Evolutionary conservation across 192 early-diverging fungal species (phyloP).

Genomic region (Linnemannia zychae): DNA sequence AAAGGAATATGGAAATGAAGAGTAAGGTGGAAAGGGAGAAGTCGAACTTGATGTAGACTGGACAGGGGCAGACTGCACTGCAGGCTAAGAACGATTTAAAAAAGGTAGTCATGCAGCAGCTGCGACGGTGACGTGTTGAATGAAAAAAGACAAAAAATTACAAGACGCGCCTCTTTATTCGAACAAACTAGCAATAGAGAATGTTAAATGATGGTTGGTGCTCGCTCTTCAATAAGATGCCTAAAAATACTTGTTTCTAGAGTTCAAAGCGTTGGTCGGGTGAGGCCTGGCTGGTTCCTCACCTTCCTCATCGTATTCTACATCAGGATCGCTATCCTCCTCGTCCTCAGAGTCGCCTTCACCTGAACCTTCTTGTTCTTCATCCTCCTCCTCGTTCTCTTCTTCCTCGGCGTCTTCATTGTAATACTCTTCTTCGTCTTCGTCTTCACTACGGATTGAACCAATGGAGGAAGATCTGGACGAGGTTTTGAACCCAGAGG

Average conservation of each 20-base stretch:
- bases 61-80: not conserved
- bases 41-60: not conserved
- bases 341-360: conserved; percentile 13
- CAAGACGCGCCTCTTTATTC: not conserved
- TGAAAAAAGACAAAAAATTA: not conserved
- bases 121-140: conserved; percentile 4
- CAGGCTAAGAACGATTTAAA: too few species aligned
- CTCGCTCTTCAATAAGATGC: not conserved
- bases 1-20: not conserved
- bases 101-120: not conserved
- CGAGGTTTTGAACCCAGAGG: not conserved
- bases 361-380: conserved; percentile 4
- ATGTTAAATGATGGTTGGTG: not conserved
- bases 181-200: not conserved
- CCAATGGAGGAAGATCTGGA: not conserved
- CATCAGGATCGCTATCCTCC: conserved; percentile 16
- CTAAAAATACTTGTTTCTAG: not conserved
- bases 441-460: not conserved
- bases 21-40: not conserved
- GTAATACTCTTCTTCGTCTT: not conserved
- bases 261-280: conserved; percentile 31
- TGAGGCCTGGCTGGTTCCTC: conserved; percentile 28
- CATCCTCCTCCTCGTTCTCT: conserved; percentile 20
- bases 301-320: conserved; percentile 29
- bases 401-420: conserved; percentile 9